Conservation (phyloP, 768 basidiomycete genomes). For the Termitomyces sp. region DNA sequence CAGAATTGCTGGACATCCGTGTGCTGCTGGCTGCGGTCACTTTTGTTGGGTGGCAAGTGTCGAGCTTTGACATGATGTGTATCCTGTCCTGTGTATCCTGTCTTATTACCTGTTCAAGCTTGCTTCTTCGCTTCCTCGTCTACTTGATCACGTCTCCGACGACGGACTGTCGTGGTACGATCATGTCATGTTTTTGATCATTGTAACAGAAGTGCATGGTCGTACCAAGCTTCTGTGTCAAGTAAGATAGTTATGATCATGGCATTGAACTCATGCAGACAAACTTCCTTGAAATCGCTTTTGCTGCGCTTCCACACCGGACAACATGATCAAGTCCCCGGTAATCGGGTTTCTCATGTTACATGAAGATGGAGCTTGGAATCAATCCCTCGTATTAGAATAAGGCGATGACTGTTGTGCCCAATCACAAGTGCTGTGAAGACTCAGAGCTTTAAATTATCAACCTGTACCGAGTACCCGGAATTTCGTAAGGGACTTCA, state of each 20-base stretch:
- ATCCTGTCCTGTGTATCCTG: no score
- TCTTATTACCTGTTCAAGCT: not conserved
- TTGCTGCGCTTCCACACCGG: no score
- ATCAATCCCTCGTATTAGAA: not conserved
- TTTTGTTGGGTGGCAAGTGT: slow-evolving; percentile 60
- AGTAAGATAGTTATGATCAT: not conserved
- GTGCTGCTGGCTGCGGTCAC: slow-evolving; percentile 81
- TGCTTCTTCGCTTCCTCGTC: not conserved
- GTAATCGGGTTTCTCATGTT: not conserved
- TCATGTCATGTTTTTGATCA: slow-evolving; percentile 1
- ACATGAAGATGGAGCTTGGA: not conserved
- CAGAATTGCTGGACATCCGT: slow-evolving; percentile 50
- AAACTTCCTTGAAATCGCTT: not conserved
- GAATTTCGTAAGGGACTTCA: not conserved
- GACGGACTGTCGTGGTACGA: not conserved
- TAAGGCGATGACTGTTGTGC: not conserved
- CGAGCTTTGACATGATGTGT: slow-evolving; percentile 8
- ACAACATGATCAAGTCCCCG: not conserved
- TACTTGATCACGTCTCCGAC: not conserved
- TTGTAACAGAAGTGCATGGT: not conserved
- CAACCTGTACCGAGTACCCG: not conserved
- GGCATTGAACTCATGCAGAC: not conserved
- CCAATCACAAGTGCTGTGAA: not conserved
- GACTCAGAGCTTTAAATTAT: not conserved
- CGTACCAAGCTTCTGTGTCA: not conserved